Evolutionary conservation across 768 basidiomycete species (phyloP).

Genomic region (Lentinula detonsa): DNA sequence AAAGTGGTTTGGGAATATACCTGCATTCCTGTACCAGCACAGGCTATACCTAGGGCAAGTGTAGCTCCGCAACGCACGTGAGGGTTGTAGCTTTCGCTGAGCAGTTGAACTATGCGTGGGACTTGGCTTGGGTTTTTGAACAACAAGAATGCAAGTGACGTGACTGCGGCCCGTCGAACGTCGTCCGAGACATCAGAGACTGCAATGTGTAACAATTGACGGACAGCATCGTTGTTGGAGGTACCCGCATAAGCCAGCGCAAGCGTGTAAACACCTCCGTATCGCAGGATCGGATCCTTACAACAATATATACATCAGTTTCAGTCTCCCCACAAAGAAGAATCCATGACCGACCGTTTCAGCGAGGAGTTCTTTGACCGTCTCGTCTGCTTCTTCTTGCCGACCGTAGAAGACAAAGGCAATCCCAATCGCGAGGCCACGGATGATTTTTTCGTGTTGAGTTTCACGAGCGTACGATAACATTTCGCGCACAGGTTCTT

Average conservation of each 20-base stretch:
- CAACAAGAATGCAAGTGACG: conserved; percentile 89
- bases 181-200: conserved; percentile 99
- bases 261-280: conserved; percentile 95
- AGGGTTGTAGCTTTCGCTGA: conserved; percentile 98
- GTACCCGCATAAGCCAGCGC: conserved; percentile 97
- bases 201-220: conserved; percentile 89
- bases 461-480: conserved; percentile 94
- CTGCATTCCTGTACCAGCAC: conserved; percentile 94
- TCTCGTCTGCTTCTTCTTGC: conserved; percentile 88
- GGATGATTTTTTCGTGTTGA: conserved; percentile 98
- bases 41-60: conserved; percentile 92
- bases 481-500: conserved; percentile 87
- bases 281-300: conserved; percentile 96
- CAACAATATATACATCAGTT: conserved; percentile 9
- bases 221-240: conserved; percentile 88
- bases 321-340: neutral
- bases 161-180: conserved; percentile 94
- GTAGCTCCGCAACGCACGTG: conserved; percentile 98
- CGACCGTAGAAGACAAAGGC: conserved; percentile 90
- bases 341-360: conserved; percentile 63
- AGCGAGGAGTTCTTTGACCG: conserved; percentile 66
- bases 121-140: conserved; percentile 97
- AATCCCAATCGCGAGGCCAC: conserved; percentile 88
- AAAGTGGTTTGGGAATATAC: conserved; percentile 30
- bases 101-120: conserved; percentile 91